phyloP scores from a whole-genome alignment of 352 stramenopile species.

The Plasmopara halstedii region DNA sequence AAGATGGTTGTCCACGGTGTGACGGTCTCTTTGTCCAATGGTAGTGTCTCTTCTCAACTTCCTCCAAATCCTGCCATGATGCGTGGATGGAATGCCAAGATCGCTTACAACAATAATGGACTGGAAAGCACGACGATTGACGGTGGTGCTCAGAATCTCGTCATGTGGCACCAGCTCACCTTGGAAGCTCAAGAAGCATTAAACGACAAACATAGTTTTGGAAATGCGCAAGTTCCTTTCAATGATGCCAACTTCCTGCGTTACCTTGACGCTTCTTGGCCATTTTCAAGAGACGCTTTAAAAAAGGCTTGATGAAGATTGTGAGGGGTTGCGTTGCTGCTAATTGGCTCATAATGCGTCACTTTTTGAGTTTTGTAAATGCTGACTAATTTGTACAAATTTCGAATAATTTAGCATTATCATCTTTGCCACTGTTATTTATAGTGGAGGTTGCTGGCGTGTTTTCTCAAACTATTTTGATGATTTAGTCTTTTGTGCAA shows the following conservation, averaged over 20 bases:
- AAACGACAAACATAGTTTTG: conserved; percentile 21
- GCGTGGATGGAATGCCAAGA: conserved; percentile 8
- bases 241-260: conserved; percentile 23
- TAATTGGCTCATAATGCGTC: too few species aligned
- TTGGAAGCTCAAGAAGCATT: conserved; percentile 13
- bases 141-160: conserved; percentile 20
- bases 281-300: not conserved
- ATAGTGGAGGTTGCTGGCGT: too few species aligned
- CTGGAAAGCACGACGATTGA: conserved; percentile 2
- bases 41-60: conserved; percentile 1
- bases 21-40: conserved; percentile 3
- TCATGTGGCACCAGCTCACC: conserved; percentile 23
- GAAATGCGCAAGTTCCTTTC: conserved; percentile 4
- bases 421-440: too few species aligned
- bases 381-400: too few species aligned
- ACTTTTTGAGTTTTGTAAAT: too few species aligned
- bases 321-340: too few species aligned
- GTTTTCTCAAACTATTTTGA: too few species aligned
- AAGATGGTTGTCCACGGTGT: conserved; percentile 6
- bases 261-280: conserved; percentile 7
- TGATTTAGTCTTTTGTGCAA: too few species aligned
- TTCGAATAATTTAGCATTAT: too few species aligned
- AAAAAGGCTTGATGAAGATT: not conserved
- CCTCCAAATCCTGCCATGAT: conserved; percentile 4
- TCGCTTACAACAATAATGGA: conserved; percentile 4